Percentiles rank a stretch among this genome's conserved stretches.
These are phyloP conservation scores for Puccinia hordei DNA, from an alignment of 1,284 basidiomycete genomes.

Conservation along the genomic window DNA sequence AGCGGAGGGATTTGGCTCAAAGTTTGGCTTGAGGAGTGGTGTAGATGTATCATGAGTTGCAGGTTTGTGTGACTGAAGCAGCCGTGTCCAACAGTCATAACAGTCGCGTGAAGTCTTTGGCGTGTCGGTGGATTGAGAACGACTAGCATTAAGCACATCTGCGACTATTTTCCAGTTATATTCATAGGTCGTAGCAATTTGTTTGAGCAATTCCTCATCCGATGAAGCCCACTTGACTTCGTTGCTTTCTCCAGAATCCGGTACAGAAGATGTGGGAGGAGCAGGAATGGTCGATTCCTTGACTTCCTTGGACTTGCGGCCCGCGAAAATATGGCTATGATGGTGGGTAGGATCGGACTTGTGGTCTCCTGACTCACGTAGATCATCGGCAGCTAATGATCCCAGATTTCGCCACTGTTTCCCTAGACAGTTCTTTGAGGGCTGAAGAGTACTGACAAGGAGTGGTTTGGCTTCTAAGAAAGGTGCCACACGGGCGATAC, in stretches of 20 bases:
- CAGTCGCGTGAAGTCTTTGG: conserved; percentile 31
- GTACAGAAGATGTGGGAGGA: background rate
- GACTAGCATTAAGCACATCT: conserved; percentile 34
- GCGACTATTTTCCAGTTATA: conserved; percentile 43
- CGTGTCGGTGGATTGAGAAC: background rate
- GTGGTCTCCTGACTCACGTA: conserved; percentile 28
- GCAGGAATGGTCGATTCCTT: conserved; percentile 28
- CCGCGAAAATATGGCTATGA: conserved; percentile 23
- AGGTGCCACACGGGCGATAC: conserved; percentile 37
- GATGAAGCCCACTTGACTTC: conserved; percentile 10
- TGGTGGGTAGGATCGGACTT: conserved; percentile 34
- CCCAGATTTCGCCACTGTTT: conserved; percentile 46
- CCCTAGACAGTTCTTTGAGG: conserved; percentile 36
- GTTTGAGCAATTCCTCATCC: conserved; percentile 37
- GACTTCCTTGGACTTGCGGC: conserved; percentile 36
- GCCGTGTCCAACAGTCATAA: conserved; percentile 43
- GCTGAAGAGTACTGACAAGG: conserved; percentile 47
- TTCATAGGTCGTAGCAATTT: conserved; percentile 28
- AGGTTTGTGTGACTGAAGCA: conserved; percentile 3
- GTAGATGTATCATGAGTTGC: background rate
- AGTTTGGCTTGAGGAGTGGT: conserved; percentile 4
- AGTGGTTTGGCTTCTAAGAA: conserved; percentile 39
- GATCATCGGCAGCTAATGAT: conserved; percentile 37
- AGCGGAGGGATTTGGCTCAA: background rate
- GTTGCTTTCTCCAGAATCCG: background rate